Conservation (phyloP, 768 basidiomycete genomes). For the Russula compacta region DNA sequence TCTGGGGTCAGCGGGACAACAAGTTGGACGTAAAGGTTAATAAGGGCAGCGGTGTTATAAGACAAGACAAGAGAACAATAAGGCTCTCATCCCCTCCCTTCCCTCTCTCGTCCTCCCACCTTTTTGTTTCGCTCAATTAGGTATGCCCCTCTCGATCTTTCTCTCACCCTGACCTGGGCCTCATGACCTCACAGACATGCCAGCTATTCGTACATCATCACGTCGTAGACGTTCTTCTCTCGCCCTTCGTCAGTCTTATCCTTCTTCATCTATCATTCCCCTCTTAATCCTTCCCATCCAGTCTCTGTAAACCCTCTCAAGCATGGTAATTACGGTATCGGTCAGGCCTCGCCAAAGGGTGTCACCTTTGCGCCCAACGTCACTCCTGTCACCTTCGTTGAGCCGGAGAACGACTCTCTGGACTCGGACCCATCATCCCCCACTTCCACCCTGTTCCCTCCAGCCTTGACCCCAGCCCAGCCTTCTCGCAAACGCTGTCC, state of each 20-base stretch:
- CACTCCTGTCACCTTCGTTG: constrained; percentile 43
- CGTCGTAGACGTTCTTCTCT: constrained; percentile 21
- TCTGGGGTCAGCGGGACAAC: no score
- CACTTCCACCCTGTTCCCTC: constrained; percentile 45
- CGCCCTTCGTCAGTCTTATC: constrained; percentile 14
- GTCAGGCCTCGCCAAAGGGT: constrained; percentile 33
- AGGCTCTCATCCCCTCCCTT: background rate
- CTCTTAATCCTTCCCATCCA: background rate
- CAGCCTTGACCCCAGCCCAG: constrained; percentile 34
- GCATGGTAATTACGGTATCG: constrained; percentile 45
- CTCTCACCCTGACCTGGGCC: background rate
- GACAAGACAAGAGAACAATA: constrained; percentile 19
- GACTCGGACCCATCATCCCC: constrained; percentile 28
- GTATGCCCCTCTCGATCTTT: background rate
- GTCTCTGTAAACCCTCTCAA: constrained; percentile 32
- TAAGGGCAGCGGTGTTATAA: constrained; percentile 9
- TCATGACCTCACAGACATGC: constrained; percentile 14
- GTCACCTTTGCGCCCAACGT: constrained; percentile 60
- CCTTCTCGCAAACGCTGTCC: constrained; percentile 41
- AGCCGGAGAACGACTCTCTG: constrained; percentile 27
- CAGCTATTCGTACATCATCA: constrained; percentile 12
- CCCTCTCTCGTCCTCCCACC: background rate
- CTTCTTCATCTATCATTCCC: no score
- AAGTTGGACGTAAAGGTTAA: background rate
- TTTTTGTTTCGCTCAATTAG: constrained; percentile 22